Base-by-base conservation (phyloP, 352 stramenopile genomes). In the Phytophthora pisi region DNA sequence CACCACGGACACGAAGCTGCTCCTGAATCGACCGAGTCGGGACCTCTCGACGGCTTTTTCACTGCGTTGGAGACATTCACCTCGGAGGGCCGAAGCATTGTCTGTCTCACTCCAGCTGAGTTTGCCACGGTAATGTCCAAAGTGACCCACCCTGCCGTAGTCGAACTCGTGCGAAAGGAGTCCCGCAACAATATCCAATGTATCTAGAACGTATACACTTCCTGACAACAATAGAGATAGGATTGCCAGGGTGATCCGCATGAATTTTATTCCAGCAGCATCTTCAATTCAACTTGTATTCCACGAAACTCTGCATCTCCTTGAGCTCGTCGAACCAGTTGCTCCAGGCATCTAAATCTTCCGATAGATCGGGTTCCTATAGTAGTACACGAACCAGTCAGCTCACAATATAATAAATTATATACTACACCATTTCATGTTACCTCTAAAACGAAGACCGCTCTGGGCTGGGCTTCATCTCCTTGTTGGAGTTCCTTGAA, bases 311-410 rank as follows among this genome's bases (percentile, higher is more conserved):
- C 57, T 82, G 81, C 78, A 93, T 84, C 31, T 74, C 80, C 61
- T 88, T 92, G 11, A 96, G 66, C 16, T 68, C 71, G 38, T 94
- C 84, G 64, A 94, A 96, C 88, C 88, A 96, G 34, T 72, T 64
- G 61, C 83, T 96, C 88, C 88, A 96, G 11, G 70, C 74, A 61
- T 96, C 83, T 20, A 96, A 64, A 67, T 96, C 88, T 55, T 79
- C 71, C 5, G 75, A 79, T 56, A 96, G 62, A 54, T 96, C 80
- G 0, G 88, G 86, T 58, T 96, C 86, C 80, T 93, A 51, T n/a
- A 58, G 26, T 49, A 47, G 11, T 2, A 61, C 28, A 10, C 34
- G 30, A 47, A 43, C 4, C 36, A 43, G 20, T 62, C 40, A 60
- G 18, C 42, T 34, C 20, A 16, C 28, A 30, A 59, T 16, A n/a